A percentile compares a stretch with the other conserved stretches of the same genome.
These are phyloP conservation scores for Kluyveromyces sp. DNA, from an alignment of 1,139 yeast genomes.

Conservation along the genomic window DNA sequence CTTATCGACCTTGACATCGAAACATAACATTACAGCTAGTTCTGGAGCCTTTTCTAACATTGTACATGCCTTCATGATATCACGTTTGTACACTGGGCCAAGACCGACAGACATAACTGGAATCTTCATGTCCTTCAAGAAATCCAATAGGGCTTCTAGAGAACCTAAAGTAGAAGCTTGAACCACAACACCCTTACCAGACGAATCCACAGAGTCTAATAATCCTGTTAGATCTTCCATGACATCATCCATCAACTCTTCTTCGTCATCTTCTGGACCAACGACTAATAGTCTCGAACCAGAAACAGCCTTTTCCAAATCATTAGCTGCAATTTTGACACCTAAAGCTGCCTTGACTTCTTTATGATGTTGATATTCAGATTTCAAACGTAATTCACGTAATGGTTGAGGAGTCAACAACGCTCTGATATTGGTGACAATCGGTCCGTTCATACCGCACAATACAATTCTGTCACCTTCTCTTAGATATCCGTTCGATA, in stretches of 20 bases:
- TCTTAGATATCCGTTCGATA: constrained; percentile 86
- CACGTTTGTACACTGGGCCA: constrained; percentile 97
- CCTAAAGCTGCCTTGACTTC: constrained; percentile 99
- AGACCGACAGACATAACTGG: constrained; percentile 98
- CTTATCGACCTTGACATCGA: constrained; percentile 93
- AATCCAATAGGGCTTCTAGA: constrained; percentile 90
- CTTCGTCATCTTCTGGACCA: constrained; percentile 97
- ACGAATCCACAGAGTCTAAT: constrained; percentile 86
- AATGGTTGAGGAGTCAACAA: constrained; percentile 95
- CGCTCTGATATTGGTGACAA: constrained; percentile 95
- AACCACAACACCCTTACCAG: constrained; percentile 95
- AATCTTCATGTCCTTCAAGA: constrained; percentile 96
- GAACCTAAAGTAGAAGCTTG: constrained; percentile 99
- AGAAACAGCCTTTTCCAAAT: constrained; percentile 96
- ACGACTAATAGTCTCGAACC: constrained; percentile 94
- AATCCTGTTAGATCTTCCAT: constrained; percentile 97
- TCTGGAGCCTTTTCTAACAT: constrained; percentile 97
- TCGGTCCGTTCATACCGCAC: constrained; percentile 98
- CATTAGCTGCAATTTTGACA: constrained; percentile 96
- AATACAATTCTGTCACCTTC: constrained; percentile 95
- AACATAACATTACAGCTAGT: constrained; percentile 93
- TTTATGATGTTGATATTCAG: constrained; percentile 90
- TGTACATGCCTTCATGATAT: constrained; percentile 93
- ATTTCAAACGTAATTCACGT: constrained; percentile 90
- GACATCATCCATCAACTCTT: constrained; percentile 93